These are phyloP conservation scores for Pseudoturritis turrita DNA, from an alignment of 345 rosid genomes.

Conservation along the genomic window DNA sequence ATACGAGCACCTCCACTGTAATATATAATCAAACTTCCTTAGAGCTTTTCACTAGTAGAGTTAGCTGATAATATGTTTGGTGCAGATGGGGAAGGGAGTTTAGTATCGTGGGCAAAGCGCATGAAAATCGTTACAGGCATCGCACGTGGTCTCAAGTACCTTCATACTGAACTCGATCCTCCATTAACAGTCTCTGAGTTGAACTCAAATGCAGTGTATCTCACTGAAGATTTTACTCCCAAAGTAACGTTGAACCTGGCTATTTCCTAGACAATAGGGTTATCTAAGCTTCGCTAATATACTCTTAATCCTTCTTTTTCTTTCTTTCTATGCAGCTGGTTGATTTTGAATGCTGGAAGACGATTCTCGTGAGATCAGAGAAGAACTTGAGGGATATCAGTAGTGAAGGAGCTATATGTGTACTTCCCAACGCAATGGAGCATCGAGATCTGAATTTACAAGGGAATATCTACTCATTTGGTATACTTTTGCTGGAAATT, in stretches of 20 bases:
- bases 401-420: constrained; percentile 69
- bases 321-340: constrained; percentile 53
- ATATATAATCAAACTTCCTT: constrained; percentile 30
- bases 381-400: constrained; percentile 62
- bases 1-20: constrained; percentile 95
- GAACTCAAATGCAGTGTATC: constrained; percentile 84
- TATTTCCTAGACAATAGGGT: not conserved
- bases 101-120: constrained; percentile 83
- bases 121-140: constrained; percentile 81
- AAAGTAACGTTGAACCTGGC: constrained; percentile 42
- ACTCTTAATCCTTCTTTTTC: not conserved
- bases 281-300: not conserved
- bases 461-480: constrained; percentile 82
- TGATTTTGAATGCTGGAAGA: constrained; percentile 96
- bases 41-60: not conserved
- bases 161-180: constrained; percentile 77
- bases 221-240: constrained; percentile 90
- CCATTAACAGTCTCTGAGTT: constrained; percentile 88
- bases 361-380: constrained; percentile 69
- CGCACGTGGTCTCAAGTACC: constrained; percentile 82
- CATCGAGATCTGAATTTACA: constrained; percentile 62
- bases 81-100: constrained; percentile 91
- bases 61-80: not conserved
- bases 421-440: constrained; percentile 69
- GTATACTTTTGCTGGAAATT: constrained; percentile 77